Percentiles rank a stretch among this genome's conserved stretches.
Conservation (phyloP, 768 basidiomycete species). For the Coprinopsis strossmayeri region DNA sequence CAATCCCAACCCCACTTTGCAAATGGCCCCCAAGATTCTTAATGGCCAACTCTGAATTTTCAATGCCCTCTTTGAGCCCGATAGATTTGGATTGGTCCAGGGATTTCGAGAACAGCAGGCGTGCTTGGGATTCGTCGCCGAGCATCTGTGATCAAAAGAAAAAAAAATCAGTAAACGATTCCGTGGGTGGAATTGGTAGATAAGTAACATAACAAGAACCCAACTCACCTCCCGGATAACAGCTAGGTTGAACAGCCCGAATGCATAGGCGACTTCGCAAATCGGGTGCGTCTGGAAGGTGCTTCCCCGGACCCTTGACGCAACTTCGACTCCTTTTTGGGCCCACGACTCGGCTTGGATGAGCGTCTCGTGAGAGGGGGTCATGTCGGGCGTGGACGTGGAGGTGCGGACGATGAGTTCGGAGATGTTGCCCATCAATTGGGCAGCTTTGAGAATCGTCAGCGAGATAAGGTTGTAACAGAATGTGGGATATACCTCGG, state of each 20-base stretch:
- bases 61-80: slow-evolving; percentile 20
- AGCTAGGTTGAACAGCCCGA: slow-evolving; percentile 56
- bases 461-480: background rate
- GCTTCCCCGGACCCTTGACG: slow-evolving; percentile 21
- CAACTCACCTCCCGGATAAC: slow-evolving; percentile 42
- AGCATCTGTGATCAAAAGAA: slow-evolving; percentile 25
- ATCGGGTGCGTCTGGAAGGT: slow-evolving; percentile 19
- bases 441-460: slow-evolving; percentile 25
- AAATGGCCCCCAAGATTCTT: background rate
- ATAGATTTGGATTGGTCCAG: slow-evolving; percentile 31
- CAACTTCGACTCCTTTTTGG: slow-evolving; percentile 32
- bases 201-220: background rate
- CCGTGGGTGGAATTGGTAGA: too few relatives aligned
- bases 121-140: slow-evolving; percentile 30
- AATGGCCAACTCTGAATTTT: slow-evolving; percentile 5
- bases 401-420: slow-evolving; percentile 33
- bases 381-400: background rate
- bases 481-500: slow-evolving; percentile 21
- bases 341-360: slow-evolving; percentile 59
- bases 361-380: slow-evolving; percentile 17
- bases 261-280: slow-evolving; percentile 52
- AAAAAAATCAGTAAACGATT: background rate
- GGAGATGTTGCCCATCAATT: slow-evolving; percentile 40
- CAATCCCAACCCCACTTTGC: background rate
- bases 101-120: slow-evolving; percentile 24